Base-by-base conservation (phyloP, 495 filamentous ascomycete genomes). In the Talaromyces adpressus region DNA sequence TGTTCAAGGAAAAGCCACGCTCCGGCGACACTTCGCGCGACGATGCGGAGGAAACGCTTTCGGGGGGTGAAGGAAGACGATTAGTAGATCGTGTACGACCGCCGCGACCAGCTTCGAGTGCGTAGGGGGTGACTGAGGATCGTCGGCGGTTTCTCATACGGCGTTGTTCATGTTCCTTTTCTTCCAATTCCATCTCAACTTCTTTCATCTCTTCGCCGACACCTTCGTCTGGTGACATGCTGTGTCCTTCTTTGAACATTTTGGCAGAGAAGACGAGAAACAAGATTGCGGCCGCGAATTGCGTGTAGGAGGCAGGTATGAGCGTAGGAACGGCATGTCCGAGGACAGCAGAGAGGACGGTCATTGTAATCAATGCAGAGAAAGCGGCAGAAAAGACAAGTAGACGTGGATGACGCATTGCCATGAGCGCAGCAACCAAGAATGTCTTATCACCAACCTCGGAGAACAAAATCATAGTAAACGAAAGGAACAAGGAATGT, bases 401-500 rank as follows among this genome's bases (percentile, higher is more conserved):
- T 61, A 97, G 73, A 34, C 93, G 91, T 51, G 94, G 89, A 71
- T 98, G 93, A 67, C 96, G 91, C 94, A 98, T 98, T 2, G 94
- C 94, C 94, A 98, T 98, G 22, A 98, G 82, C 25, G 94, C 94
- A 14, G 94, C 94, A 51, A 98, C 91, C 47, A 98, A 82, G 78
- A 98, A 98, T 0, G 94, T 98, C 75, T 98, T 98, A 84, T 98
- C 94, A 63, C 94, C 94, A 71, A 98, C 87, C 72, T 98, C 94
- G 65, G 94, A 97, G 68, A 98, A 90, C 61, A 98, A 82, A 65
- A 98, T 98, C 94, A 98, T 98, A 63, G 92, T 91, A 60, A 97
- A 85, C 7, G 94, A 94, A 57, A 97, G 89, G 25, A 93, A 67
- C 69, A 94, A 94, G 9, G 94, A 98, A 73, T 98, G 94, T 61